Conservation (phyloP, 23 red algal genomes). For the Rhodosorus marinus region DNA sequence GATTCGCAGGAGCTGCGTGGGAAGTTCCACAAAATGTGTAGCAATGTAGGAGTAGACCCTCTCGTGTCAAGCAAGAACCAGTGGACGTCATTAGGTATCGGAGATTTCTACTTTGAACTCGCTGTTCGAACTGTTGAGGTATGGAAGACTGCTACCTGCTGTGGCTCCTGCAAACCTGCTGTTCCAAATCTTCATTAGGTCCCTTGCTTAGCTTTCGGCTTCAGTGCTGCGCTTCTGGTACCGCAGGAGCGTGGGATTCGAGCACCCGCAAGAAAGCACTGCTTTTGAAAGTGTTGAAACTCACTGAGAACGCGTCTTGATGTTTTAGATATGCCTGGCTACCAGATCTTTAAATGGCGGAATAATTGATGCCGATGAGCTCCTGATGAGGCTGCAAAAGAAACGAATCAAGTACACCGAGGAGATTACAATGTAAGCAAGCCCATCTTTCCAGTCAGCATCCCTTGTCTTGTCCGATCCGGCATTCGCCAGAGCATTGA, state of each 20-base stretch:
- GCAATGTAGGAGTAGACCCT: conserved; percentile 61
- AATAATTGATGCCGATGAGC: conserved; percentile 29
- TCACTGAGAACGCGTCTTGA: too few relatives aligned
- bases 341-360: conserved; percentile 56
- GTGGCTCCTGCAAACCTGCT: too few relatives aligned
- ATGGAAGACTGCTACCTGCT: too few relatives aligned
- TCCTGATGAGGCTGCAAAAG: conserved; percentile 11
- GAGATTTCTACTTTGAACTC: conserved; percentile 74
- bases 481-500: not conserved
- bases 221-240: too few relatives aligned
- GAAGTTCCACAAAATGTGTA: conserved; percentile 69
- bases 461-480: not conserved
- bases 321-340: conserved; percentile 48
- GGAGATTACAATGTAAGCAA: conserved; percentile 56
- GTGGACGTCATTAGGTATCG: conserved; percentile 58
- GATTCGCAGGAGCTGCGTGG: too few relatives aligned
- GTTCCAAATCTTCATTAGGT: too few relatives aligned
- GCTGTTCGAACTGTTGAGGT: conserved; percentile 43
- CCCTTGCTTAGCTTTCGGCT: too few relatives aligned
- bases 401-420: conserved; percentile 36
- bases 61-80: conserved; percentile 43
- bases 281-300: too few relatives aligned
- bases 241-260: too few relatives aligned
- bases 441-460: not conserved
- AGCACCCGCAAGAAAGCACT: too few relatives aligned